phyloP scores from a whole-genome alignment of 1,284 basidiomycete genomes.

The Trametes polyzona region DNA sequence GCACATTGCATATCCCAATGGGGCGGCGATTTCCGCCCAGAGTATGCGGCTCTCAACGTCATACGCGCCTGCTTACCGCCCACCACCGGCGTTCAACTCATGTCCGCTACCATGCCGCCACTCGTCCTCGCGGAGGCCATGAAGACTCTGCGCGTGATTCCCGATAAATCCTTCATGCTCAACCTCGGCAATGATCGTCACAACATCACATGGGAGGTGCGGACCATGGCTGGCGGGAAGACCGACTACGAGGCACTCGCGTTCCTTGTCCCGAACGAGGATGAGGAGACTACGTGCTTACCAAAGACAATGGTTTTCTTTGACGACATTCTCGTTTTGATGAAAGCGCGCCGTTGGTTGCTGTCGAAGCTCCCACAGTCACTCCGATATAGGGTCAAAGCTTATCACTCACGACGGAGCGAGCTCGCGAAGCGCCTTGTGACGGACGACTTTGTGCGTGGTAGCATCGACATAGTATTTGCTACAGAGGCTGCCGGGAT shows the following conservation, averaged over 20 bases:
- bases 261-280: neutral
- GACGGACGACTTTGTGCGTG: conserved; percentile 8
- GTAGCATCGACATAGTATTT: conserved; percentile 10
- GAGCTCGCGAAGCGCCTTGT: conserved; percentile 23
- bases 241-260: neutral
- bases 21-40: conserved; percentile 5
- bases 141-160: neutral
- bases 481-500: conserved; percentile 26
- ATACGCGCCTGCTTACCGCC: neutral
- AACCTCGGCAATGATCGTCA: conserved; percentile 14
- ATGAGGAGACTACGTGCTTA: neutral
- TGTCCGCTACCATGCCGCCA: neutral
- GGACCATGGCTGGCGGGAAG: neutral
- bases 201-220: conserved; percentile 2
- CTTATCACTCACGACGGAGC: conserved; percentile 11
- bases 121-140: neutral
- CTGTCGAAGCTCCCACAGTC: neutral
- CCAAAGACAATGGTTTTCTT: conserved; percentile 1
- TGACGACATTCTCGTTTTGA: neutral
- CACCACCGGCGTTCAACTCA: neutral
- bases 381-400: neutral
- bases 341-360: neutral
- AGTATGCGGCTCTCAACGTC: neutral
- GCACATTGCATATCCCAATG: conserved; percentile 4
- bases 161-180: too few species aligned